Percentiles rank a stretch among this genome's conserved stretches.
Evolutionary conservation across 2,329 filamentous ascomycete genomes (phyloP).

Genomic region (Scleromitrula shiraiana): DNA sequence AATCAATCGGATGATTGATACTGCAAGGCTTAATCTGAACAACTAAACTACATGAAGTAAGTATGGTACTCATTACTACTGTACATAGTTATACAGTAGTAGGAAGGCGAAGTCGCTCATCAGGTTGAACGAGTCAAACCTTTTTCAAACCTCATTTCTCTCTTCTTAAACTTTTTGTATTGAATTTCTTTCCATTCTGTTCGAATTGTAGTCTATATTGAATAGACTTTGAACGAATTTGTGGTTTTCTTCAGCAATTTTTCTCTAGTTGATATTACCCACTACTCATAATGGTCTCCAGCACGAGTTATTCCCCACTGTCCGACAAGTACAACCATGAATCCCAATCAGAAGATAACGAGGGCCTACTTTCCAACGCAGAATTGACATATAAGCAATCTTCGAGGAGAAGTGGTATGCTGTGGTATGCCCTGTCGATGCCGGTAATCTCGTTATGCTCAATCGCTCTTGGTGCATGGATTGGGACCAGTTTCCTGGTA

Average conservation of each 20-base stretch:
- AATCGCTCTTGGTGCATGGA: slow-evolving; percentile 10
- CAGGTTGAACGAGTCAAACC: not conserved
- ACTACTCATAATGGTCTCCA: not conserved
- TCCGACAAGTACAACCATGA: slow-evolving; percentile 10
- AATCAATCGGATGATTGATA: slow-evolving; percentile 1
- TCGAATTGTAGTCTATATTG: not conserved
- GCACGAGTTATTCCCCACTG: slow-evolving; percentile 6
- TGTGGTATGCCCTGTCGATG: slow-evolving; percentile 4
- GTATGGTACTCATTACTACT: not conserved
- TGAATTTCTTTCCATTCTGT: not conserved
- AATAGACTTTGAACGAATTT: not conserved
- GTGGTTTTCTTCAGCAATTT: not conserved
- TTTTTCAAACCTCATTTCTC: not conserved
- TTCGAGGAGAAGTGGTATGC: not conserved
- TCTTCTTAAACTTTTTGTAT: not conserved
- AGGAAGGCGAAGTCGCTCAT: slow-evolving; percentile 1
- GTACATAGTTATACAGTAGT: not conserved
- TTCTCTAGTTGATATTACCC: not conserved
- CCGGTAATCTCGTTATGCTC: slow-evolving; percentile 7
- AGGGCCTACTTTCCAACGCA: slow-evolving; percentile 1
- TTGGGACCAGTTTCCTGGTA: slow-evolving; percentile 5
- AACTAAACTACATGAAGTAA: not conserved
- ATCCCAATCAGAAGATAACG: slow-evolving; percentile 9
- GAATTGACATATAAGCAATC: not conserved
- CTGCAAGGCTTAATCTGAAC: not conserved